Evolutionary conservation across 2,329 filamentous ascomycete species (phyloP), one percentile per base, ranked within the genome.

Genomic region (Ophiostoma quercus): DNA sequence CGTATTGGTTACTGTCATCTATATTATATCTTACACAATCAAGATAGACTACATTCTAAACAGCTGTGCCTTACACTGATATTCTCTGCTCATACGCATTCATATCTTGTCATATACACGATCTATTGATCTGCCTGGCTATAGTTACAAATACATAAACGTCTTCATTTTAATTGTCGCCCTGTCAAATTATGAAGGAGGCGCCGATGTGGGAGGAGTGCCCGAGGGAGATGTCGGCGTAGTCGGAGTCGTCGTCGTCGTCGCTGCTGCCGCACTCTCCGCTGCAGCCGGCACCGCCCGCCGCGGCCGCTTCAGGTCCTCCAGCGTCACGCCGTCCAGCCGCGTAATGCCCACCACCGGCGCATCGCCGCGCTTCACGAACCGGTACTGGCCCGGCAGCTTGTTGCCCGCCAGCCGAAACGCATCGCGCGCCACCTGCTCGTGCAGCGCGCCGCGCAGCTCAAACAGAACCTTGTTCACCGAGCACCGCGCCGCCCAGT

Each of bases 331-430:
- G 9, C 93, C 93, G 71, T 92, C 84, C 69, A 99, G 81, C 80
- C 97, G 97, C 25, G 94, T 98, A 73, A 97, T 88, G 39, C 95
- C 95, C 77, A 99, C 94, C 51, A 97, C 87, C 0, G 95, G 88
- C 2, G 93, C 84, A 75, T 97, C 95, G 8, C 92, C 93, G 81
- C 92, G 97, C 83, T 90, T 92, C 43, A 97, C 93, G 77, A 98
- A 97, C 77, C 97, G 93, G 82, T 92, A 99, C 77, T 90, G 84
- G 1, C 91, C 91, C 67, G 95, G 95, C 79, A 99, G 83, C 83
- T 99, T 99, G 80, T 96, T 92, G 60, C 92, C 95, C 19, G 95
- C 95, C 78, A 99, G 82, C 73, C 95, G 87, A 81, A 99, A 96
- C 41, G 95, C 95, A 83, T 99, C 95, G 74, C 89, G 88, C 29